phyloP scores from a whole-genome alignment of 1,284 basidiomycete genomes.

The Fomitopsis palustris region DNA sequence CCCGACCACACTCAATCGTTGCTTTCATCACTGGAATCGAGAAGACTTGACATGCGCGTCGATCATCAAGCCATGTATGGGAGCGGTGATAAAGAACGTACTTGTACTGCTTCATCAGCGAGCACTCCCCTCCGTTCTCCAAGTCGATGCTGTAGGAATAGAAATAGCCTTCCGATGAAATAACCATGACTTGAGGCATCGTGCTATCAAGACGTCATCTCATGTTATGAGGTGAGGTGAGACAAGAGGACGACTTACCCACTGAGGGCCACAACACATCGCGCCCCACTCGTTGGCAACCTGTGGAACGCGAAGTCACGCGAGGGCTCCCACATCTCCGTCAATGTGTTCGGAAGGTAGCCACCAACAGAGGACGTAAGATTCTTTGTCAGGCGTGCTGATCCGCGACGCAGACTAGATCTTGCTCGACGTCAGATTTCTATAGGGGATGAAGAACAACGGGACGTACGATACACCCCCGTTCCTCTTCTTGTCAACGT shows the following conservation, averaged over 20 bases:
- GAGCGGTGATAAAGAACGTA: slow-evolving; percentile 18
- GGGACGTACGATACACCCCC: slow-evolving; percentile 39
- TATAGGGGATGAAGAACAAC: not conserved
- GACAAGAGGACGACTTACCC: slow-evolving; percentile 54
- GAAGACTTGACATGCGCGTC: not conserved
- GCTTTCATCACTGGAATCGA: slow-evolving; percentile 20
- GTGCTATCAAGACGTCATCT: slow-evolving; percentile 48
- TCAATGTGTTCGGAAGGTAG: slow-evolving; percentile 87
- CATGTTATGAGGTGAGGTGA: not conserved
- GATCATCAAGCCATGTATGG: not conserved
- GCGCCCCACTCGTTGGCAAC: slow-evolving; percentile 76
- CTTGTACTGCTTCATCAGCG: slow-evolving; percentile 92
- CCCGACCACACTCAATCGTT: slow-evolving; percentile 12
- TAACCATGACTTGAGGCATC: slow-evolving; percentile 95
- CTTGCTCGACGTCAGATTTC: slow-evolving; percentile 23
- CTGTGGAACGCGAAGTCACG: slow-evolving; percentile 94
- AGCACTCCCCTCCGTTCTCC: slow-evolving; percentile 94
- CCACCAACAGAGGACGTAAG: slow-evolving; percentile 83
- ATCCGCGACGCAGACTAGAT: slow-evolving; percentile 64
- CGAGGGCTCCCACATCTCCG: slow-evolving; percentile 97
- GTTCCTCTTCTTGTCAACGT: slow-evolving; percentile 67
- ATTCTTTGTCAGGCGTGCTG: slow-evolving; percentile 76
- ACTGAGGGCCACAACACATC: slow-evolving; percentile 84
- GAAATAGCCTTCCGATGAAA: slow-evolving; percentile 93
- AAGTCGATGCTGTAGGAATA: slow-evolving; percentile 96